Conservation (phyloP, 495 filamentous ascomycete genomes). For the Cairneyella variabilis region DNA sequence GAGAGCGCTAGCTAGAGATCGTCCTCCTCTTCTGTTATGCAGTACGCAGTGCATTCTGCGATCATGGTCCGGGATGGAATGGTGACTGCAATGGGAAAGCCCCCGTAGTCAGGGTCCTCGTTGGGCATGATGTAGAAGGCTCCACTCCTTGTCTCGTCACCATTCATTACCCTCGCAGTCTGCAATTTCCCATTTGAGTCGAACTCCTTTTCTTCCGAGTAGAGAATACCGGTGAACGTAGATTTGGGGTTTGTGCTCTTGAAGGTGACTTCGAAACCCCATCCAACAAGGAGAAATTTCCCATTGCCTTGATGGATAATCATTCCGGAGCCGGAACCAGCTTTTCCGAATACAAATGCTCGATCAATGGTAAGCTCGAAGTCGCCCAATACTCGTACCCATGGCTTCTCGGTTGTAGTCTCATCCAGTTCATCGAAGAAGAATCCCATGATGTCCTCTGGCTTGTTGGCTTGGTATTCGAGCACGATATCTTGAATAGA, state of each 20-base stretch:
- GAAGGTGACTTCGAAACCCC: constrained; percentile 41
- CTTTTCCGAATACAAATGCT: constrained; percentile 45
- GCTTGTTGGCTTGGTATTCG: constrained; percentile 33
- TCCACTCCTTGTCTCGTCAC: constrained; percentile 47
- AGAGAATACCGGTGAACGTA: constrained; percentile 40
- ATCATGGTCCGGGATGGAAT: constrained; percentile 44
- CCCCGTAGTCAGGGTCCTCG: constrained; percentile 47
- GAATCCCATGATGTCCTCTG: constrained; percentile 38
- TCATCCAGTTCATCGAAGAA: constrained; percentile 39
- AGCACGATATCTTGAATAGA: constrained; percentile 35
- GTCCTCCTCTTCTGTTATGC: constrained; percentile 28
- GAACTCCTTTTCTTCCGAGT: constrained; percentile 39
- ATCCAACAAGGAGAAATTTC: constrained; percentile 43
- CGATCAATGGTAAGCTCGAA: constrained; percentile 39
- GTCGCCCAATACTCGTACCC: constrained; percentile 11
- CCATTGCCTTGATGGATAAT: constrained; percentile 37
- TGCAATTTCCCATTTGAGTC: constrained; percentile 33
- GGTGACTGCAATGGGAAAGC: constrained; percentile 44
- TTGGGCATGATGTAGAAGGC: constrained; percentile 44
- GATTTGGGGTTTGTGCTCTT: constrained; percentile 26
- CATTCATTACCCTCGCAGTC: constrained; percentile 39
- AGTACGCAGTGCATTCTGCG: constrained; percentile 42
- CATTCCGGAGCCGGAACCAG: constrained; percentile 38
- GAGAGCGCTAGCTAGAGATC: too few species aligned
- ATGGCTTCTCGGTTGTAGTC: constrained; percentile 23